Percentiles rank a stretch among this genome's conserved stretches.
Evolutionary conservation across 768 basidiomycete genomes (phyloP).

Genomic region (Dentipellis sp.): DNA sequence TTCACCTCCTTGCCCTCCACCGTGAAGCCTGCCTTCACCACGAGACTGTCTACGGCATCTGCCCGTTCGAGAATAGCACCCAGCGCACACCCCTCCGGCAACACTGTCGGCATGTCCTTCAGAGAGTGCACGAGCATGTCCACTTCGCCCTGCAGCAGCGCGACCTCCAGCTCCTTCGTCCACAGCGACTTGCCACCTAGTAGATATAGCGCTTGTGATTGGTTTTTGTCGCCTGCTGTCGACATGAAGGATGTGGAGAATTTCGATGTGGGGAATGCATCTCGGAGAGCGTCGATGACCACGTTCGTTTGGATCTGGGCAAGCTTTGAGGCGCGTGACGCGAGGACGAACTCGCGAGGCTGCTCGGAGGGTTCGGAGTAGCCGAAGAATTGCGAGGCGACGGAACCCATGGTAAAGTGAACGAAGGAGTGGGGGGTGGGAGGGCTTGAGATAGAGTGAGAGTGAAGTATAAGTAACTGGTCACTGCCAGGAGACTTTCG

Average conservation of each 20-base stretch:
- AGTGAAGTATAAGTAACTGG: not conserved
- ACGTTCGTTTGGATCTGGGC: constrained; percentile 86
- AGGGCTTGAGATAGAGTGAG: not conserved
- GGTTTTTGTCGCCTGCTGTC: constrained; percentile 82
- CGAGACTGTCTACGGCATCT: constrained; percentile 81
- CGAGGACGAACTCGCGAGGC: constrained; percentile 56
- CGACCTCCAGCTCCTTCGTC: constrained; percentile 95
- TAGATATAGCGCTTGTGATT: constrained; percentile 76
- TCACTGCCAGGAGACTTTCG: too few species aligned
- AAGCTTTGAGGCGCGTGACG: constrained; percentile 81
- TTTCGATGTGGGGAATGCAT: constrained; percentile 38
- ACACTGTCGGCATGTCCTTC: constrained; percentile 87
- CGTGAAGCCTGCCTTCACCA: constrained; percentile 63
- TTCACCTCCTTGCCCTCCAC: constrained; percentile 35
- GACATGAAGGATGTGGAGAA: constrained; percentile 56
- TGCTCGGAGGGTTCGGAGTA: not conserved
- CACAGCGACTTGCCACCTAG: constrained; percentile 89
- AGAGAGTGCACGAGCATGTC: constrained; percentile 91
- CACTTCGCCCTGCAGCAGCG: constrained; percentile 57
- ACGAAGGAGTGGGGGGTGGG: not conserved
- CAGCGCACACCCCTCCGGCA: constrained; percentile 79
- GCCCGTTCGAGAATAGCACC: constrained; percentile 82
- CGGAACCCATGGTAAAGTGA: not conserved
- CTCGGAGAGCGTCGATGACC: constrained; percentile 56
- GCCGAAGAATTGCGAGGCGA: not conserved